Base-by-base conservation (phyloP, 2,329 filamentous ascomycete species). In the Coniochaeta ligniaria region DNA sequence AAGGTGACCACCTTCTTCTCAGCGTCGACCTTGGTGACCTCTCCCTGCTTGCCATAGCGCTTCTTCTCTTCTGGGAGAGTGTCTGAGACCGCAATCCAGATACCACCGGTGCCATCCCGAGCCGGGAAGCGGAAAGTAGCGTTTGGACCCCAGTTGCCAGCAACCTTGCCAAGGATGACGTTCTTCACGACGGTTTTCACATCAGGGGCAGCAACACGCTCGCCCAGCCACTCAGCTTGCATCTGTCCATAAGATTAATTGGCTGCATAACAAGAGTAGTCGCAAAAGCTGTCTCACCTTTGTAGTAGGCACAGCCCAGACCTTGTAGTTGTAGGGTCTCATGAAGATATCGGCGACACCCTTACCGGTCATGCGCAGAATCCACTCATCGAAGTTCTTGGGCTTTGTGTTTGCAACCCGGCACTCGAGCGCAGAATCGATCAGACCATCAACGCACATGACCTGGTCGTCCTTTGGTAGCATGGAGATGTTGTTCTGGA, bases 401-500 rank as follows among this genome's bases (percentile, higher is more conserved):
- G 95, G 95, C 83, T 98, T 98, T 67, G 87, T 91, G 79, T 86
- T 94, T 72, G 91, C 82, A 55, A 96, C 91, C 70, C 93, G 91
- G 71, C 86, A 85, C 78, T 94, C 92, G 66, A 98, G 77, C 62
- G 95, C 90, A 64, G 95, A 91, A 75, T 99, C 94, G 68, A 99
- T 97, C 82, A 99, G 87, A 66, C 94, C 94, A 68, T 98, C 92
- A 71, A 99, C 89, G 76, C 91, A 96, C 73, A 85, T 88, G 67
- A 97, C 92, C 80, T 99, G 93, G 72, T 99, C 95, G 67, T 97
- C 92, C 83, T 97, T 96, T 75, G 92, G 90, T 72, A 99, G 80
- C 88, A 97, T 94, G 71, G 95, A 96, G 74, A 99, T 94, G 83
- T 99, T 99, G 87, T 98, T 99, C 83, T 99, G 95, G 88, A 99